These are phyloP conservation scores for Debaryomyces tyrocola DNA, from an alignment of 805 yeast species.

Conservation along the genomic window DNA sequence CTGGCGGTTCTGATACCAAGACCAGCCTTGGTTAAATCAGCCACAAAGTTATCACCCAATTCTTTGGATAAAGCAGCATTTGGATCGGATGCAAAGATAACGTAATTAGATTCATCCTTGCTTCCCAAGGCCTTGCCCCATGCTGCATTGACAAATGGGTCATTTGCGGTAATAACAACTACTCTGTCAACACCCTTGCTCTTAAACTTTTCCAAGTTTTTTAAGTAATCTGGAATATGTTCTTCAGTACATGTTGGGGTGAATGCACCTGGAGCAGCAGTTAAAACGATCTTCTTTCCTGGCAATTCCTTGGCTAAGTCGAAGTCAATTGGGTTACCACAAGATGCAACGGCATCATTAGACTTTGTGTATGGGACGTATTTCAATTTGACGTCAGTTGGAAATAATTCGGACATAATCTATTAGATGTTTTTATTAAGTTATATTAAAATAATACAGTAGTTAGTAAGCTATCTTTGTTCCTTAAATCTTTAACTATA, in stretches of 20 bases:
- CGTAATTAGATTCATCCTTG: conserved; percentile 28
- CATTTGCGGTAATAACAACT: conserved; percentile 65
- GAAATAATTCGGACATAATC: conserved; percentile 21
- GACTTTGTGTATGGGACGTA: conserved; percentile 42
- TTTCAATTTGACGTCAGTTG: conserved; percentile 34
- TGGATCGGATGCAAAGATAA: conserved; percentile 68
- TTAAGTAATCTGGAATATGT: conserved; percentile 69
- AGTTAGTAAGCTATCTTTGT: too few relatives aligned
- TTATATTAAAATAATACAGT: too few relatives aligned
- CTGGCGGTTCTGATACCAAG: conserved; percentile 64
- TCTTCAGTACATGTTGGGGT: conserved; percentile 76
- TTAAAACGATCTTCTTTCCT: conserved; percentile 62
- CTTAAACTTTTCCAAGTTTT: conserved; percentile 49
- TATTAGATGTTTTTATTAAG: too few relatives aligned
- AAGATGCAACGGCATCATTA: conserved; percentile 35
- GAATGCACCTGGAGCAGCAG: conserved; percentile 84
- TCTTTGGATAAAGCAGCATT: conserved; percentile 56
- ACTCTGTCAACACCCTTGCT: conserved; percentile 63
- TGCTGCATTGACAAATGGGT: conserved; percentile 68
- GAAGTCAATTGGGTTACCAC: conserved; percentile 36
- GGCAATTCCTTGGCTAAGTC: conserved; percentile 16
- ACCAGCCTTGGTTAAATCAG: conserved; percentile 54
- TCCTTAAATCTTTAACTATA: too few relatives aligned
- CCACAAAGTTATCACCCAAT: conserved; percentile 51
- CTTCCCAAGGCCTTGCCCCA: conserved; percentile 60